A percentile compares a stretch with the other conserved stretches of the same genome.
phyloP scores from a whole-genome alignment of 1,284 basidiomycete genomes.

The Psilocybe mexicana region DNA sequence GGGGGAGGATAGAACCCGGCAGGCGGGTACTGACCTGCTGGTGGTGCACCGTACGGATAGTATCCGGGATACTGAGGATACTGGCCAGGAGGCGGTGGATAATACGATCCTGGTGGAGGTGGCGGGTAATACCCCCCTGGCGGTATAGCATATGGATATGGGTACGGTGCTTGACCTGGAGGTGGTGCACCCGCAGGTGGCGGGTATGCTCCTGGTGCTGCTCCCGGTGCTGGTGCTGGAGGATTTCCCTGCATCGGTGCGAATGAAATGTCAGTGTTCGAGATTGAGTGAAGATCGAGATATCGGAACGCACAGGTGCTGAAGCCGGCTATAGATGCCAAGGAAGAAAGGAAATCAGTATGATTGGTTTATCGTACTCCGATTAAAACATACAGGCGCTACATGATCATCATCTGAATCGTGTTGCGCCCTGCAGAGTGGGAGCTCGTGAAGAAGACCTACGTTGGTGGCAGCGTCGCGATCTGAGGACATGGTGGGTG shows the following conservation, averaged over 20 bases:
- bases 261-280: not conserved
- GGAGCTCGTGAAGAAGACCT: not conserved
- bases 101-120: slow-evolving; percentile 5
- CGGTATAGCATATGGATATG: slow-evolving; percentile 16
- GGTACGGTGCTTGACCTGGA: slow-evolving; percentile 16
- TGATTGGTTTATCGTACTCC: not conserved
- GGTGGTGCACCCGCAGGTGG: slow-evolving; percentile 18
- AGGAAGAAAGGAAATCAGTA: not conserved
- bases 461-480: slow-evolving; percentile 10
- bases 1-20: not conserved
- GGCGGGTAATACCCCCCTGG: slow-evolving; percentile 8
- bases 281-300: slow-evolving; percentile 1
- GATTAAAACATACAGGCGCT: slow-evolving; percentile 12
- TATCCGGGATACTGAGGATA: slow-evolving; percentile 12
- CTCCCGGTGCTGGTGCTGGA: not conserved
- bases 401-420: not conserved
- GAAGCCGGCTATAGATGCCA: not conserved
- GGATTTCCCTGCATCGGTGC: not conserved
- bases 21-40: slow-evolving; percentile 5
- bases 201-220: slow-evolving; percentile 12
- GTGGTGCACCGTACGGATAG: slow-evolving; percentile 5
- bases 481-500: slow-evolving; percentile 9
- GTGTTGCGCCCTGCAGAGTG: no score
- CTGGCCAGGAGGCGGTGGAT: slow-evolving; percentile 8
- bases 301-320: not conserved